Evolutionary conservation across 1,284 basidiomycete species (phyloP), one percentile per base, ranked within the genome.

Genomic region (Tilletia caries): DNA sequence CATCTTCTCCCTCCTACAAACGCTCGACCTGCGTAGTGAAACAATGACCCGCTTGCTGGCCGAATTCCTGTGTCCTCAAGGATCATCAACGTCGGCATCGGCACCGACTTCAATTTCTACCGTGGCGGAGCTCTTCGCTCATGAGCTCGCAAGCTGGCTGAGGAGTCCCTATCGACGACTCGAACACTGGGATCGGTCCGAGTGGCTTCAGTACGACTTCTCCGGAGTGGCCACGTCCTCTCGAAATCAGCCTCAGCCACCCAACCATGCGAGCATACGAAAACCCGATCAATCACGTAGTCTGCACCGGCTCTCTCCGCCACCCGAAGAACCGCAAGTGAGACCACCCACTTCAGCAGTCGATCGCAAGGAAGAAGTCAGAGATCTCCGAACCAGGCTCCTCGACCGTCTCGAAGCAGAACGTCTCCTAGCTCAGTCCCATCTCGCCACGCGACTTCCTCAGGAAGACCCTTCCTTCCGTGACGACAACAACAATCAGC

Each of bases 1-100:
- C 58, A 62, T 62, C 32, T 23, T 62, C 29, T 62, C 58, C 29
- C 58, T 62, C 18, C 32, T 62, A 15, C 58, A 62, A 29, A 62
- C 58, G 10, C 58, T 62, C 58, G 58, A 62, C 18, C 58, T 62
- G 15, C 29, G 58, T 6, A 62, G 58, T 4, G 58, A 62, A 4
- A 62, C 58, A 4, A 62, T 62, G 58, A 33, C 58, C 5, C 58
- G 33, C 10, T 29, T 62, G 32, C 32, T 62, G 8, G 58, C 58
- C 32, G 58, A 62, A n/a, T 62, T 62, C 29, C 6, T 62, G 15
- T 37, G 58, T 18, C 27, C 58, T 13, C 18, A 20, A 13, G 5
- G 5, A 6, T 50, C 46, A 50, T 50, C 46, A 6, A 10, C 46
- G 23, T 18, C 46, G 18, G 10, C 41, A n/a, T n/a, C n/a, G n/a